Percentiles rank a stretch among this genome's conserved stretches.
phyloP scores from a whole-genome alignment of 257 asterid genomes.

The Solanum virginianum region DNA sequence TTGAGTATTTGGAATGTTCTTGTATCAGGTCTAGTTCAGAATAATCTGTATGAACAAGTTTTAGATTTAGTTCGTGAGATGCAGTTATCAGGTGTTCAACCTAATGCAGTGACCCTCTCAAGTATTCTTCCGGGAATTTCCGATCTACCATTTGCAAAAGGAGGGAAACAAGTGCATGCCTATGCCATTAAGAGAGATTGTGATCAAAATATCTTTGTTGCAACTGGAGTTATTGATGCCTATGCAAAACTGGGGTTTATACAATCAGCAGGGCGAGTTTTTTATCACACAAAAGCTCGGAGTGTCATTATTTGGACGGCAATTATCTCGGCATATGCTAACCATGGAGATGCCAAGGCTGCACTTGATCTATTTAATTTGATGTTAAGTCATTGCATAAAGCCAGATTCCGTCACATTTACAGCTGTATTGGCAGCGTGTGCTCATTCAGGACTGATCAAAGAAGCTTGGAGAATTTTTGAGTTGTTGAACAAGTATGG shows the following conservation, averaged over 20 bases:
- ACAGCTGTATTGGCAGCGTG: slow-evolving; percentile 76
- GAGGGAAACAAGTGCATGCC: slow-evolving; percentile 67
- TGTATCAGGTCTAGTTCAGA: slow-evolving; percentile 69
- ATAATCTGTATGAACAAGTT: slow-evolving; percentile 33
- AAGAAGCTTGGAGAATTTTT: slow-evolving; percentile 47
- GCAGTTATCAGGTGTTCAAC: slow-evolving; percentile 43
- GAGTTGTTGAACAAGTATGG: slow-evolving; percentile 28
- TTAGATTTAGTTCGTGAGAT: slow-evolving; percentile 41
- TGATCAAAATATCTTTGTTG: slow-evolving; percentile 43
- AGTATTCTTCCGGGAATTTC: slow-evolving; percentile 66
- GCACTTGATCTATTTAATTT: slow-evolving; percentile 47
- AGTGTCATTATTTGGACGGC: slow-evolving; percentile 82
- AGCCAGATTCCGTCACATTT: slow-evolving; percentile 62
- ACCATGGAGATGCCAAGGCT: slow-evolving; percentile 58
- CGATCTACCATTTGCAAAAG: slow-evolving; percentile 40
- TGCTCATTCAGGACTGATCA: slow-evolving; percentile 69
- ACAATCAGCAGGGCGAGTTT: slow-evolving; percentile 41
- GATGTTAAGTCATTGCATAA: slow-evolving; percentile 38
- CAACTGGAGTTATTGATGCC: slow-evolving; percentile 57
- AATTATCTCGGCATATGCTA: slow-evolving; percentile 65
- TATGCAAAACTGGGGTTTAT: slow-evolving; percentile 75
- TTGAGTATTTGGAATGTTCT: slow-evolving; percentile 80
- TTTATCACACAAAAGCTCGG: slow-evolving; percentile 33
- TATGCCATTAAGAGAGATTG: slow-evolving; percentile 41
- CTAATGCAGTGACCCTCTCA: slow-evolving; percentile 59